These are phyloP conservation scores for Colletotrichum destructivum DNA, from an alignment of 2,329 filamentous ascomycete genomes.

Conservation along the genomic window DNA sequence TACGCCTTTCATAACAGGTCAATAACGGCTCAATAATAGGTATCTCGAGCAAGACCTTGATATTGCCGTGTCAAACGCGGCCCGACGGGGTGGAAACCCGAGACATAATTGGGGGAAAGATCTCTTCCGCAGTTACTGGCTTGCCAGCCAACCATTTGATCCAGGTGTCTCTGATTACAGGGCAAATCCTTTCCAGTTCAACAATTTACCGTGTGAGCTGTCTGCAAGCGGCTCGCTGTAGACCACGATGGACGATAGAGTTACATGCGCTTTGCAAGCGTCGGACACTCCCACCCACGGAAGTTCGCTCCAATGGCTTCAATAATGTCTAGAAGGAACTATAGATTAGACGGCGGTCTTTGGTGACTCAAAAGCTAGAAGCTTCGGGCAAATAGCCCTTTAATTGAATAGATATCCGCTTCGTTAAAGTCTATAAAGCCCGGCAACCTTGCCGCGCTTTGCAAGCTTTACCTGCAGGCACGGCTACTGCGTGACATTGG, in stretches of 20 bases:
- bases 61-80: not conserved
- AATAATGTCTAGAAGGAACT: not conserved
- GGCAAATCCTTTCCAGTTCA: not conserved
- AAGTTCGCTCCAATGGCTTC: not conserved
- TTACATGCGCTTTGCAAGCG: not conserved
- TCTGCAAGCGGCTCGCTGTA: not conserved
- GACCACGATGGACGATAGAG: not conserved
- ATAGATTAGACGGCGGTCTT: constrained; percentile 1
- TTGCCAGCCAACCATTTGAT: not conserved
- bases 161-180: not conserved
- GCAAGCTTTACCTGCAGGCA: too few species aligned
- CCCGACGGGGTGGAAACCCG: not conserved
- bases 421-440: not conserved
- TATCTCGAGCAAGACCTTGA: not conserved
- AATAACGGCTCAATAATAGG: not conserved
- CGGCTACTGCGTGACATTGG: too few species aligned
- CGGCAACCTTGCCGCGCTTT: too few species aligned
- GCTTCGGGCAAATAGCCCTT: not conserved
- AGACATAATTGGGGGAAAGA: not conserved
- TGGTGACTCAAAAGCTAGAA: not conserved
- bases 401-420: constrained; percentile 3
- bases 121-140: not conserved
- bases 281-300: not conserved
- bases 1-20: not conserved
- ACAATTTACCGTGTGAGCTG: not conserved